Evolutionary conservation across 208 protist genomes (phyloP), one percentile per base, ranked within the genome.

Genomic region (Leishmania tropica): DNA sequence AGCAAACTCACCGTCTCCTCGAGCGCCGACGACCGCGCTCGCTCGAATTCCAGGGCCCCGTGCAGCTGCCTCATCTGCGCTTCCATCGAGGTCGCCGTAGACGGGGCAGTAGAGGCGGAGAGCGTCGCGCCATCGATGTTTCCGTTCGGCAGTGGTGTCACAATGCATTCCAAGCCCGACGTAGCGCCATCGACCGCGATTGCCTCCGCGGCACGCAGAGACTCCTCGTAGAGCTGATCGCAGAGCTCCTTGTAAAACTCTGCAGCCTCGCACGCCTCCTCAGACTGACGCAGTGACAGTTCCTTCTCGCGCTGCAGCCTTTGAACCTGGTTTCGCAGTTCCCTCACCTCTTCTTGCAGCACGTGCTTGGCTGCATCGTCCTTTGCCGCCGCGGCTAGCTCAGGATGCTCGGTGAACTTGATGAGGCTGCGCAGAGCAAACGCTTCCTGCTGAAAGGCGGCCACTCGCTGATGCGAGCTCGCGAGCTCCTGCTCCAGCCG

Each of bases 391-490:
- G 78, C 83, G 3, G 82, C 87, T 28, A 87, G 68, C 73, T 89
- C 85, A 15, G 92, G 85, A 72, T 89, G 83, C 19, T 91, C 75
- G 3, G 45, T 42, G 28, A 93, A 67, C 47, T 89, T 81, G 5
- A 95, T 65, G 68, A 93, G 85, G 17, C 42, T 85, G 42, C 85
- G 88, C 42, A 94, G 81, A 15, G 88, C 74, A 11, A 79, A 75
- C 37, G 85, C 74, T 70, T 95, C 92, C 31, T 94, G 83, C 54
- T 82, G 85, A 40, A 89, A 89, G 11, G 70, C 85, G 37, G 64
- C 67, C 54, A 86, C 68, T 31, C 80, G 82, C 40, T 84, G 82
- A n/a, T 76, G 87, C 48, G 84, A 80, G 51, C 78, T 74, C 3
- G 81, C 85, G 8, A 90, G 79, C 37, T 89, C 84, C n/a, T 82